phyloP scores from a whole-genome alignment of 768 basidiomycete species.

The Podaxis sp. region DNA sequence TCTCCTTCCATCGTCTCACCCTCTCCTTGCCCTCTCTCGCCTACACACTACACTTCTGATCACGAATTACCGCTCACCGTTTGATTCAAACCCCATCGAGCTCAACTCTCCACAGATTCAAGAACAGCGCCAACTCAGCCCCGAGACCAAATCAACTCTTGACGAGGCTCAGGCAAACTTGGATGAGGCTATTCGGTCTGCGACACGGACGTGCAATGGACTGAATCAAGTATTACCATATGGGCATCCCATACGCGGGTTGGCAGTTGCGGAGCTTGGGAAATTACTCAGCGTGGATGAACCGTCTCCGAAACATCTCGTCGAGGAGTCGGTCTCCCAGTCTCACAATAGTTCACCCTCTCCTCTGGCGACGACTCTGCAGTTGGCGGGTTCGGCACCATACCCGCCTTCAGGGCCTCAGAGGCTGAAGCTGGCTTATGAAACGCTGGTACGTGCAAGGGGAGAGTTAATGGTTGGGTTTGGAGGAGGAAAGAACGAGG shows the following conservation, averaged over 20 bases:
- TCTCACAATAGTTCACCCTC: background rate
- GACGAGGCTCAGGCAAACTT: slow-evolving; percentile 44
- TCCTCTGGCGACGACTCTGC: background rate
- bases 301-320: slow-evolving; percentile 34
- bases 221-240: slow-evolving; percentile 45
- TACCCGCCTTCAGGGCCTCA: slow-evolving; percentile 69
- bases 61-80: slow-evolving; percentile 33
- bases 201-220: slow-evolving; percentile 51
- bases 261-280: slow-evolving; percentile 75
- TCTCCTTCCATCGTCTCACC: slow-evolving; percentile 66
- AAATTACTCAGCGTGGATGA: slow-evolving; percentile 82
- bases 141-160: slow-evolving; percentile 1
- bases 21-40: slow-evolving; percentile 70
- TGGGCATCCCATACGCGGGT: slow-evolving; percentile 75
- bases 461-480: slow-evolving; percentile 67
- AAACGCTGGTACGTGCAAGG: slow-evolving; percentile 58
- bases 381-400: slow-evolving; percentile 12
- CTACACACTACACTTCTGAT: slow-evolving; percentile 69
- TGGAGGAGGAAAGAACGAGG: slow-evolving; percentile 54
- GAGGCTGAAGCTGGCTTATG: slow-evolving; percentile 59
- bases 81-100: slow-evolving; percentile 17
- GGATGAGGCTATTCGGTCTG: slow-evolving; percentile 59
- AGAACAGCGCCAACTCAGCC: background rate
- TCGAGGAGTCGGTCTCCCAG: background rate
- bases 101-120: slow-evolving; percentile 22